phyloP scores from a whole-genome alignment of 257 asterid genomes.

The Leonotis leonurus region DNA sequence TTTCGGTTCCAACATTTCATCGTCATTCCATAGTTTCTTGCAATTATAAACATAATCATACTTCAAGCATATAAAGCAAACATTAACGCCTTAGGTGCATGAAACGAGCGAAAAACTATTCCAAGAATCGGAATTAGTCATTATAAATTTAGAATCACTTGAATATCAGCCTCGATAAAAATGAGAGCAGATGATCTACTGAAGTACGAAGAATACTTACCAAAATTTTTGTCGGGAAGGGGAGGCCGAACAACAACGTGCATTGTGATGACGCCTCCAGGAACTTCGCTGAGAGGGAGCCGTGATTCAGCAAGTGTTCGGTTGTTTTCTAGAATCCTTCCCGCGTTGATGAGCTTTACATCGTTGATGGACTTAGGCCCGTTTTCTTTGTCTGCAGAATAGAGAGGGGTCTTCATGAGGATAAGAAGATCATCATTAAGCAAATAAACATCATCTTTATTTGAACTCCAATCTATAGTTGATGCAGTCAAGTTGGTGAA shows the following conservation, averaged over 20 bases:
- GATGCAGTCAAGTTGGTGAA: background rate
- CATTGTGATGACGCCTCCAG: conserved; percentile 87
- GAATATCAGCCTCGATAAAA: background rate
- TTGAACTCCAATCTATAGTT: background rate
- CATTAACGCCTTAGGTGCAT: background rate
- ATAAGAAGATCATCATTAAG: background rate
- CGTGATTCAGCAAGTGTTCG: conserved; percentile 71
- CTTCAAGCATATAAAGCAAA: background rate
- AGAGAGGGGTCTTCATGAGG: conserved; percentile 14
- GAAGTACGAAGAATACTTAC: conserved; percentile 25
- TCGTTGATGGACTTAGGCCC: conserved; percentile 70
- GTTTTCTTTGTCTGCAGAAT: conserved; percentile 56
- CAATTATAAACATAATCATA: background rate
- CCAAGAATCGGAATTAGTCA: background rate
- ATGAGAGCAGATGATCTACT: background rate
- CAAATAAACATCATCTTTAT: too few species aligned
- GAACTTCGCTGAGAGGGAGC: conserved; percentile 71
- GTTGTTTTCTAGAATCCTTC: conserved; percentile 83
- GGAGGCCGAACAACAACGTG: conserved; percentile 83
- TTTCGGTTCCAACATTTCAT: background rate
- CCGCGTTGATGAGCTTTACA: conserved; percentile 78
- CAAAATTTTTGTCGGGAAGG: conserved; percentile 51
- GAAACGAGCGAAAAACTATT: background rate
- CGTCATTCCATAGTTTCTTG: background rate
- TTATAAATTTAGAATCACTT: background rate